Evolutionary conservation across 805 yeast genomes (phyloP).

Genomic region (Myxozyma neotropica): DNA sequence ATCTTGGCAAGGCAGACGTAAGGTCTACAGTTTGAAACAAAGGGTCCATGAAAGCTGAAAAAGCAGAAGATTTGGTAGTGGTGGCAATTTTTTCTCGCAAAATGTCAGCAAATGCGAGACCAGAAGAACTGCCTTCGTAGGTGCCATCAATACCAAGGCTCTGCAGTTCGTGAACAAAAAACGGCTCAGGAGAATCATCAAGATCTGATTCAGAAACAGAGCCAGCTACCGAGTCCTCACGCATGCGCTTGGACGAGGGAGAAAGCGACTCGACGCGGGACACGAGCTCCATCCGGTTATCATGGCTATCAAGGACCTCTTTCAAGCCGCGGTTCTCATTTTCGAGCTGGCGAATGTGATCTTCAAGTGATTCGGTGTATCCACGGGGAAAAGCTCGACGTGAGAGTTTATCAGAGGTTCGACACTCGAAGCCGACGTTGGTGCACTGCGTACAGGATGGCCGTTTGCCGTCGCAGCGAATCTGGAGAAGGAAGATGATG

Average conservation of each 20-base stretch:
- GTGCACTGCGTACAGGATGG: conserved; percentile 76
- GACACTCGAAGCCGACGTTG: conserved; percentile 83
- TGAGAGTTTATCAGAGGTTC: conserved; percentile 81
- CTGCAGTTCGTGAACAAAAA: conserved; percentile 37
- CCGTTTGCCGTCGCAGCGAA: conserved; percentile 69
- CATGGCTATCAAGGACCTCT: conserved; percentile 64
- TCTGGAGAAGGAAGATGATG: conserved; percentile 26
- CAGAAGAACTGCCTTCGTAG: conserved; percentile 44
- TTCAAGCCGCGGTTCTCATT: conserved; percentile 72
- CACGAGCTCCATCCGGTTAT: conserved; percentile 58
- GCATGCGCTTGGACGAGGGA: conserved; percentile 20
- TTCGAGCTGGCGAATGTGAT: conserved; percentile 82
- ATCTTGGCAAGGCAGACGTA: conserved; percentile 28
- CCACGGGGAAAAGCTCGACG: conserved; percentile 90
- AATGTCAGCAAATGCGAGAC: conserved; percentile 39
- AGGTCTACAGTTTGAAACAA: conserved; percentile 23
- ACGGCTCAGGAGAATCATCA: conserved; percentile 35
- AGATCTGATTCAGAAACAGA: conserved; percentile 8
- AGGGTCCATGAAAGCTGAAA: conserved; percentile 26
- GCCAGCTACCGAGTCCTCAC: background rate
- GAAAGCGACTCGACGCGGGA: conserved; percentile 40
- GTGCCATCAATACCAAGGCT: conserved; percentile 39
- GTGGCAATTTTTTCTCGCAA: conserved; percentile 38
- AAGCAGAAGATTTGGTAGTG: conserved; percentile 35
- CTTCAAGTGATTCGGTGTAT: conserved; percentile 86